Percentiles rank a stretch among this genome's conserved stretches.
phyloP scores from a whole-genome alignment of 2,329 filamentous ascomycete species.

The Penicillium sp. region DNA sequence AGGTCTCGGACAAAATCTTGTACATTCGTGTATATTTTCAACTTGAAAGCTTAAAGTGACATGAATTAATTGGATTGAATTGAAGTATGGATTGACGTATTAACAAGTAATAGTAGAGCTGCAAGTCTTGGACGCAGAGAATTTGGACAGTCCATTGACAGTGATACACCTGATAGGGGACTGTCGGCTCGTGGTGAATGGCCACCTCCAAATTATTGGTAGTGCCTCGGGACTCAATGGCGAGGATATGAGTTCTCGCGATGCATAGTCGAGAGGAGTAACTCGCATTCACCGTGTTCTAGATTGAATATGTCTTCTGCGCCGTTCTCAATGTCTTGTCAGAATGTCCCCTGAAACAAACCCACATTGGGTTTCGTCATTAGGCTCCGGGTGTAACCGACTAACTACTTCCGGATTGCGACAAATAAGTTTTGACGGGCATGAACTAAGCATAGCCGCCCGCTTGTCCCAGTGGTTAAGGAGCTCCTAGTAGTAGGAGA shows the following conservation, averaged over 20 bases:
- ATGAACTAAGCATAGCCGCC: neutral
- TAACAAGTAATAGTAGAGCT: too few relatives aligned
- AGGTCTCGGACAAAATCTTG: neutral
- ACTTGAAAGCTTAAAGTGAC: too few relatives aligned
- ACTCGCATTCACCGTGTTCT: neutral
- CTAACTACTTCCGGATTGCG: neutral
- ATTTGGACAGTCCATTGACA: constrained; percentile 52
- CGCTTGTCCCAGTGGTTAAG: too few relatives aligned
- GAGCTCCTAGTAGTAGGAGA: too few relatives aligned
- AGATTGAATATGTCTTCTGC: neutral
- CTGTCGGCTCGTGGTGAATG: constrained; percentile 10
- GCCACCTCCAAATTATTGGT: constrained; percentile 18
- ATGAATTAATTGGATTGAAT: too few relatives aligned
- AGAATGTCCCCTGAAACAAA: neutral
- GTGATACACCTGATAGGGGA: constrained; percentile 44
- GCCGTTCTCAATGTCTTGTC: neutral
- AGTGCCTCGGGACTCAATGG: constrained; percentile 3
- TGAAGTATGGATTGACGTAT: too few relatives aligned
- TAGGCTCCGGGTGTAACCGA: neutral
- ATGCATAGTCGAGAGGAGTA: neutral
- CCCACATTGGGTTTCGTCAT: neutral
- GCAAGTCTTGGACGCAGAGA: too few relatives aligned
- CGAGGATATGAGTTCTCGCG: neutral
- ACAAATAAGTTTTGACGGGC: neutral
- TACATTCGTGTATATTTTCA: neutral